Base-by-base conservation (phyloP, 2,329 filamentous ascomycete species). In the Gliomastix tumulicola region DNA sequence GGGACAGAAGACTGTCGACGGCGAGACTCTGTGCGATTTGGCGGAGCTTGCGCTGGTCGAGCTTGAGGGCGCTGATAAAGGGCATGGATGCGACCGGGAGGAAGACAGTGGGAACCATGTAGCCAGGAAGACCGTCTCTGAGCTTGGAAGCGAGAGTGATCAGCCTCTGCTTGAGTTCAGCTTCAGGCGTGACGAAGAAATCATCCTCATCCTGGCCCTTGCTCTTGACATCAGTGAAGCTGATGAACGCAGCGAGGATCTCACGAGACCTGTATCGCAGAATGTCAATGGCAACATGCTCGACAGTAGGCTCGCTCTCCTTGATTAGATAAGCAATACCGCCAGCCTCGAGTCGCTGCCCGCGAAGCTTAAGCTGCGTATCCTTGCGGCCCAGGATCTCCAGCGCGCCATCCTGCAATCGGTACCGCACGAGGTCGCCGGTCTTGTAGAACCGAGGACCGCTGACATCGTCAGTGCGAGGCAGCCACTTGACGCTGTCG, bases 401-500 rank as follows among this genome's bases (percentile, higher is more conserved):
- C 7, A 49, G 32, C 8, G 38, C 40, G 9, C 46, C 46, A 30
- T 39, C 39, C 2, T 40, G 23, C 21, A 7, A 42, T 7, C 42
- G 37, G 34, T 39, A 42, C 6, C 30, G 39, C 7, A 37, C 40
- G 10, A 49, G 21, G 17, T 49, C 46, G 6, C 46, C 46, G 1
- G 46, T 42, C 6, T 39, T 42, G 28, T 47, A 48, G 8, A 45
- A 31, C 4, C 7, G 18, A 7, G 8, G n/a, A 13, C 16, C 12
- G 11, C 23, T 18, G 23, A 4, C 21, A 10, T 18, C 16, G 13
- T 60, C 60, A 3, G n/a, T 13, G 16, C 50, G 47, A 10, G 57
- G 49, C 18, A 35, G 19, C 68, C 69, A 76, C 6, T 48, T 50
- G 7, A 66, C 69, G 35, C 68, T 55, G 51, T 32, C 23, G 13